Evolutionary conservation across 163 green algal species (phyloP).

Genomic region (Volvox carteri): DNA sequence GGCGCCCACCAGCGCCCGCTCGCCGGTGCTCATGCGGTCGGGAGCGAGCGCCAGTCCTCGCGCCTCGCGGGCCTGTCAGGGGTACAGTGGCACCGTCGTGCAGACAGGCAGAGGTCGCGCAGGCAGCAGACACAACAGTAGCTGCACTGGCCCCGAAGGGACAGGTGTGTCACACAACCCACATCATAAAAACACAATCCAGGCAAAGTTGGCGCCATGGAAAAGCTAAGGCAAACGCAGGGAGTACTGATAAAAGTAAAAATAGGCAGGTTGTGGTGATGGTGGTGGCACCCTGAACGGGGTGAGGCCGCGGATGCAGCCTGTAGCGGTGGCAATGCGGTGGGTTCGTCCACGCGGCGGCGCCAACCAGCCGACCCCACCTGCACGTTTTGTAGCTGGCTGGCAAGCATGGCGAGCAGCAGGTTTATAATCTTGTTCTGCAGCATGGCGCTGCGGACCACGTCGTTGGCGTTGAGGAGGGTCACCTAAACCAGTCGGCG

Average conservation of each 20-base stretch:
- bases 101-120: no score
- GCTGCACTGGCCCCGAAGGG: no score
- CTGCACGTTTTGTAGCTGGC: slow-evolving; percentile 60
- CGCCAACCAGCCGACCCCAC: no score
- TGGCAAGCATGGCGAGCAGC: slow-evolving; percentile 81
- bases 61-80: slow-evolving; percentile 22
- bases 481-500: slow-evolving; percentile 31
- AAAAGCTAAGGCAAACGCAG: no score
- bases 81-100: neutral
- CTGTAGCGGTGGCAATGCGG: neutral
- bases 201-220: no score
- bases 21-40: slow-evolving; percentile 66
- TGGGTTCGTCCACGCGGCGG: no score
- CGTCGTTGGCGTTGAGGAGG: slow-evolving; percentile 63
- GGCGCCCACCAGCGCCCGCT: slow-evolving; percentile 71
- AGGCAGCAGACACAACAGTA: neutral
- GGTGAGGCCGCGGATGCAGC: no score
- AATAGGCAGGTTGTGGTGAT: no score
- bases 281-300: no score
- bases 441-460: slow-evolving; percentile 77
- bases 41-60: slow-evolving; percentile 44
- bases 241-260: no score
- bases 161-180: no score
- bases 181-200: no score
- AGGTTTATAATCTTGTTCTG: slow-evolving; percentile 79